Base-by-base conservation (phyloP, 1,284 basidiomycete species). In the Ganoderma lingzhi region DNA sequence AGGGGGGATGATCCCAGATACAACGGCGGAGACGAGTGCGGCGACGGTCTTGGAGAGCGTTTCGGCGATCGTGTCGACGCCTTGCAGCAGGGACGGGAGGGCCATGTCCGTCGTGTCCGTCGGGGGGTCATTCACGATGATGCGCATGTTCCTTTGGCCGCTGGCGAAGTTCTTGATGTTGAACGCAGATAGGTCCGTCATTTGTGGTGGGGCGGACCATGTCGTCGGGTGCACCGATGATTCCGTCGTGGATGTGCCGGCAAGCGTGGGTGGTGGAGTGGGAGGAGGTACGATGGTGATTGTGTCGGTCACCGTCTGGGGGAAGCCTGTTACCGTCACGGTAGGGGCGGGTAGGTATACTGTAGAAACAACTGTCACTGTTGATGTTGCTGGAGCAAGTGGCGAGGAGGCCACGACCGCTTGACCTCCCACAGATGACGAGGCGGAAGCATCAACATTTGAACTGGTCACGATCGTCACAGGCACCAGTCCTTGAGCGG, bases 171-270 rank as follows among this genome's bases (percentile, higher is more conserved):
- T 78, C 23, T 87, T 83, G 70, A 93, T 78, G 62, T 87, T 86
- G 83, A 93, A 93, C 1, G 86, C 74, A 30, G 82, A 79, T 39
- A 94, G 83, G 75, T 92, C 85, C 0, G 84, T 83, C 81, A 91
- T 87, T 28, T 83, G 80, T 0, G 82, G 73, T 0, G 91, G 88
- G 5, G 82, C 78, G 1, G 80, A 68, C 92, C 92, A 93, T 28
- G 77, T 73, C 10, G 76, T 77, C 56, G 44, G 42, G 71, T 42
- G 39, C 1, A 30, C 39, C 12, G 59, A 41, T 5, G 59, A 41
- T 5, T 39, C 19, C 12, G 59, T 42, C 2, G 39, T 41, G 58
- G 35, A 41, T 4, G 59, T 28, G 8, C 69, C 2, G 70, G 51
- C 2, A 71, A 55, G 37, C 0, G 74, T 56, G 0, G 76, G 45